These are phyloP conservation scores for Inonotus hispidus DNA, from an alignment of 1,284 basidiomycete genomes.

Conservation along the genomic window DNA sequence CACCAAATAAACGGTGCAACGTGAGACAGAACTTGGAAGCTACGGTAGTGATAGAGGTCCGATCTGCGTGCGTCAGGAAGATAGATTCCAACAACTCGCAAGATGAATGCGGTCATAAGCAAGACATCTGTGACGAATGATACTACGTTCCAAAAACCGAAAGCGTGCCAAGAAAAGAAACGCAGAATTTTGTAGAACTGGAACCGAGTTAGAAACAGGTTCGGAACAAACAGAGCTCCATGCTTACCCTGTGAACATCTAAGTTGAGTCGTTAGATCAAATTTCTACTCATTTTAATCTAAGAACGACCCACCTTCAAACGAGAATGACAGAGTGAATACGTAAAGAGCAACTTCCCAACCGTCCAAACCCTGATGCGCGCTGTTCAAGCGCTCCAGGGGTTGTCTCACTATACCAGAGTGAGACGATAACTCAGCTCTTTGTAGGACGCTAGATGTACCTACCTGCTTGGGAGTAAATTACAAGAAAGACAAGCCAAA, in stretches of 20 bases:
- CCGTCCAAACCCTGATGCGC: slow-evolving; percentile 50
- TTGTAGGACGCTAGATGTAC: slow-evolving; percentile 21
- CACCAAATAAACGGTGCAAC: slow-evolving; percentile 84
- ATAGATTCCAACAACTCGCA: slow-evolving; percentile 65
- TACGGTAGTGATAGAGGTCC: slow-evolving; percentile 50
- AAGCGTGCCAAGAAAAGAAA: slow-evolving; percentile 63
- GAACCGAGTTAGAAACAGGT: not conserved
- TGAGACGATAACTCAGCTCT: not conserved
- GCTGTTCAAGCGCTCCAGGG: slow-evolving; percentile 55
- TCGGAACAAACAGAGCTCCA: not conserved
- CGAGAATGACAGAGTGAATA: slow-evolving; percentile 69
- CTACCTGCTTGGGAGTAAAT: slow-evolving; percentile 82
- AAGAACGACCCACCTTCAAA: slow-evolving; percentile 57
- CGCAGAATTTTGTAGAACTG: slow-evolving; percentile 63
- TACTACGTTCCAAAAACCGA: slow-evolving; percentile 80
- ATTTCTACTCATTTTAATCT: not conserved
- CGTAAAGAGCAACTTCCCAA: slow-evolving; percentile 77
- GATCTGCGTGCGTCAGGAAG: slow-evolving; percentile 31
- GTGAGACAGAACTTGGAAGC: slow-evolving; percentile 85
- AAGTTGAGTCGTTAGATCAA: not conserved
- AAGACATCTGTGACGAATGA: slow-evolving; percentile 69
- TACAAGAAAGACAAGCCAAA: slow-evolving; percentile 84
- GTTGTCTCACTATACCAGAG: slow-evolving; percentile 54
- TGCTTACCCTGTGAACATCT: slow-evolving; percentile 64
- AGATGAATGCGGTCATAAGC: slow-evolving; percentile 64